Conservation (phyloP, 805 yeast genomes). For the Kuraishia cidri region DNA sequence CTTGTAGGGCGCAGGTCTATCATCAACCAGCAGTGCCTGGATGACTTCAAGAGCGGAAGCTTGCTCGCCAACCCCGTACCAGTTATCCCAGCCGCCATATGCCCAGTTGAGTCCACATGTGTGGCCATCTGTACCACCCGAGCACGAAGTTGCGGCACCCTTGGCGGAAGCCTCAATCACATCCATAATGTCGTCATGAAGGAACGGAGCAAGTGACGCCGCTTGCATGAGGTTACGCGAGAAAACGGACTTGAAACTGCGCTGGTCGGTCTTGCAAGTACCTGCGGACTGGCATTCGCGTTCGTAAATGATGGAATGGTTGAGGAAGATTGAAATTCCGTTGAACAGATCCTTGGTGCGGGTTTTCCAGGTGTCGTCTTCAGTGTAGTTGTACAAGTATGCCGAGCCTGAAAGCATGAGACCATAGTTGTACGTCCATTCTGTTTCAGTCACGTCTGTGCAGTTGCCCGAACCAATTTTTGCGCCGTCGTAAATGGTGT, state of each 20-base stretch:
- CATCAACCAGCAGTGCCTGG: constrained; percentile 33
- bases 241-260: constrained; percentile 85
- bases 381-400: constrained; percentile 66
- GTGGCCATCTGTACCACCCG: constrained; percentile 66
- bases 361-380: constrained; percentile 53
- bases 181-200: constrained; percentile 24
- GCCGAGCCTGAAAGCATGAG: constrained; percentile 75
- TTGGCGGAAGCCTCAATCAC: constrained; percentile 41
- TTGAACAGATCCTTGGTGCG: constrained; percentile 47
- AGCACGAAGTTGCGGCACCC: constrained; percentile 64
- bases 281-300: constrained; percentile 66
- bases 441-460: constrained; percentile 41
- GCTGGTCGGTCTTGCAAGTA: constrained; percentile 78
- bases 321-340: constrained; percentile 51
- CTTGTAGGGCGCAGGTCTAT: constrained; percentile 45
- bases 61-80: constrained; percentile 73
- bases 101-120: constrained; percentile 74
- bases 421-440: constrained; percentile 89
- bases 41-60: constrained; percentile 65
- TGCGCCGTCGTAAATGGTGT: constrained; percentile 66
- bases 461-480: constrained; percentile 52
- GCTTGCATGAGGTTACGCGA: constrained; percentile 69
- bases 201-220: constrained; percentile 58
- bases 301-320: constrained; percentile 57
- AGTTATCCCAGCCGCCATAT: constrained; percentile 48